Evolutionary conservation across 202 grass and related monocot species (phyloP).

Genomic region (Carex arenaria): DNA sequence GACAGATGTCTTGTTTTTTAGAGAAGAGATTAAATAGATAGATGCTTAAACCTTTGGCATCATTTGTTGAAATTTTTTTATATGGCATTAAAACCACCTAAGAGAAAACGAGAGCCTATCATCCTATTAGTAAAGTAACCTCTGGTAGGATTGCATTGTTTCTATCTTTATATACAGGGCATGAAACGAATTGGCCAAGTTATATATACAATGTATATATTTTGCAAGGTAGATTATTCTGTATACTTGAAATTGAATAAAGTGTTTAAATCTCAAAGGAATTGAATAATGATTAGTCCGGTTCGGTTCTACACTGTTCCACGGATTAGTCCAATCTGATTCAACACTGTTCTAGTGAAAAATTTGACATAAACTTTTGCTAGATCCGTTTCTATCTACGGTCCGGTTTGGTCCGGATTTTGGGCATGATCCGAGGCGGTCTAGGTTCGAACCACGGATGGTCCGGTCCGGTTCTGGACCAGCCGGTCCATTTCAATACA

Average conservation of each 20-base stretch:
- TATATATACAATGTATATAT: not conserved
- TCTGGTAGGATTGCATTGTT: not conserved
- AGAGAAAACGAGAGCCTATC: not conserved
- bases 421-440: too few species aligned
- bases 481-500: too few species aligned
- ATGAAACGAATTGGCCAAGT: not conserved
- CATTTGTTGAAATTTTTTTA: not conserved
- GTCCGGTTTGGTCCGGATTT: too few species aligned
- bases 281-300: not conserved
- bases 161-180: not conserved
- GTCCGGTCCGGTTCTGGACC: too few species aligned
- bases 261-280: not conserved
- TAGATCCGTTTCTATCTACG: too few species aligned
- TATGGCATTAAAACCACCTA: not conserved
- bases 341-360: too few species aligned
- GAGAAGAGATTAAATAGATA: not conserved
- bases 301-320: too few species aligned
- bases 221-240: not conserved
- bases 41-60: not conserved
- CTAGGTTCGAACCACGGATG: too few species aligned
- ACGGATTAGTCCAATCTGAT: too few species aligned
- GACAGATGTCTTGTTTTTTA: not conserved
- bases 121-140: not conserved
- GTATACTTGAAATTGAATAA: not conserved
- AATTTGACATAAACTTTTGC: too few species aligned